Percentiles rank a stretch among this genome's conserved stretches.
Evolutionary conservation across 108 stramenopile genomes (phyloP).

Genomic region (Craspedostauros australis): DNA sequence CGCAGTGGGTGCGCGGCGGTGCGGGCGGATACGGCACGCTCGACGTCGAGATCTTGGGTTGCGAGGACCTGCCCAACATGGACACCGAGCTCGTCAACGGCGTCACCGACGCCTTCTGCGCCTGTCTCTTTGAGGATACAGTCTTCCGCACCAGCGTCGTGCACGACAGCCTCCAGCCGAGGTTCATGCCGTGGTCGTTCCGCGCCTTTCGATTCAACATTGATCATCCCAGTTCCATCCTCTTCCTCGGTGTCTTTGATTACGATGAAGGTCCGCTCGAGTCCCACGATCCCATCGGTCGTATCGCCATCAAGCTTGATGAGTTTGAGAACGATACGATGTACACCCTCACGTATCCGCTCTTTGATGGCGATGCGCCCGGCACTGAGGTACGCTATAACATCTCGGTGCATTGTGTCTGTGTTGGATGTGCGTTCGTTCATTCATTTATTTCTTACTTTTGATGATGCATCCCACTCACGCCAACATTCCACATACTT

Average conservation of each 20-base stretch:
- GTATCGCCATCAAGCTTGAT: slow-evolving; percentile 27
- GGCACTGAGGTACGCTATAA: slow-evolving; percentile 1
- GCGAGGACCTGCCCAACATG: slow-evolving; percentile 38
- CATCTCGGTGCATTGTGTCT: background rate
- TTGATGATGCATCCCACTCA: too few relatives aligned
- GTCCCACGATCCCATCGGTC: slow-evolving; percentile 35
- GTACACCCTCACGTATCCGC: slow-evolving; percentile 30
- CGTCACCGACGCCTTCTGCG: slow-evolving; percentile 33
- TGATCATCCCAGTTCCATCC: slow-evolving; percentile 29
- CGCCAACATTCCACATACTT: too few relatives aligned
- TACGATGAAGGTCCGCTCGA: slow-evolving; percentile 30
- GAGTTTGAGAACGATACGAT: slow-evolving; percentile 19
- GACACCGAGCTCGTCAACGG: slow-evolving; percentile 9
- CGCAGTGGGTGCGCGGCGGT: slow-evolving; percentile 27
- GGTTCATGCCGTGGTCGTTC: slow-evolving; percentile 46
- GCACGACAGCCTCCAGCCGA: slow-evolving; percentile 24
- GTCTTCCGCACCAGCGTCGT: slow-evolving; percentile 37
- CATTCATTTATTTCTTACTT: too few relatives aligned
- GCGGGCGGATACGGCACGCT: slow-evolving; percentile 11
- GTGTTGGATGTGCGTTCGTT: too few relatives aligned
- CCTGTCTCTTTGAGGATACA: slow-evolving; percentile 39
- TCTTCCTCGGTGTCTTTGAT: slow-evolving; percentile 46
- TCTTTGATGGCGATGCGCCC: slow-evolving; percentile 19
- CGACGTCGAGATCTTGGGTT: slow-evolving; percentile 37
- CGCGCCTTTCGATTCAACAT: slow-evolving; percentile 39